Conservation (phyloP, 345 rosid genomes). For the Ricinus communis region DNA sequence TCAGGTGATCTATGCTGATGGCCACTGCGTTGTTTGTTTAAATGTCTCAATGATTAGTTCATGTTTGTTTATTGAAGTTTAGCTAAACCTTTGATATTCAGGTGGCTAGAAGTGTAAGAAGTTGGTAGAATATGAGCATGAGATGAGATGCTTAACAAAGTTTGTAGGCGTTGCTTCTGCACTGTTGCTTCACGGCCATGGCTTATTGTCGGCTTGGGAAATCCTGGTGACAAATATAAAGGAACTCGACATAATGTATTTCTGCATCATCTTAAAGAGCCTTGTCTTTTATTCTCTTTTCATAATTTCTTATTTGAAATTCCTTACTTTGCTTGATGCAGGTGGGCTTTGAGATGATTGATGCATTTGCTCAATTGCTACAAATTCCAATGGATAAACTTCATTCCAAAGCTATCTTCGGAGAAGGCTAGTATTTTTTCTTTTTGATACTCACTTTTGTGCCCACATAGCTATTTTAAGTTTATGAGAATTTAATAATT, state of each 20-base stretch:
- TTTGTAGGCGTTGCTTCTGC: constrained; percentile 55
- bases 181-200: constrained; percentile 57
- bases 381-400: constrained; percentile 12
- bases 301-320: neutral
- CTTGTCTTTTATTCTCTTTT: neutral
- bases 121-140: neutral
- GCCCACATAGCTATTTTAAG: no score
- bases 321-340: constrained; percentile 21
- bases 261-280: neutral
- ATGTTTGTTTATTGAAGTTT: no score
- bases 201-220: constrained; percentile 84
- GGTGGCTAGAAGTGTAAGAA: neutral
- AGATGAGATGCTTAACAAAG: constrained; percentile 20
- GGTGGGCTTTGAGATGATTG: constrained; percentile 83
- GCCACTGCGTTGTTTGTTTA: no score
- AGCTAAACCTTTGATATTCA: no score
- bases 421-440: constrained; percentile 14
- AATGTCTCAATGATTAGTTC: no score
- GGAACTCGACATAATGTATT: constrained; percentile 84
- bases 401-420: constrained; percentile 22
- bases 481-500: neutral
- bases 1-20: no score
- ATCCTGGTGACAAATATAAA: constrained; percentile 80
- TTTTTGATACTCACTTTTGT: no score
- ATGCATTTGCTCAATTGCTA: constrained; percentile 42